A percentile compares a stretch with the other conserved stretches of the same genome.
phyloP scores from a whole-genome alignment of 139 green algal species.

The Chlamydomonas asymmetrica region DNA sequence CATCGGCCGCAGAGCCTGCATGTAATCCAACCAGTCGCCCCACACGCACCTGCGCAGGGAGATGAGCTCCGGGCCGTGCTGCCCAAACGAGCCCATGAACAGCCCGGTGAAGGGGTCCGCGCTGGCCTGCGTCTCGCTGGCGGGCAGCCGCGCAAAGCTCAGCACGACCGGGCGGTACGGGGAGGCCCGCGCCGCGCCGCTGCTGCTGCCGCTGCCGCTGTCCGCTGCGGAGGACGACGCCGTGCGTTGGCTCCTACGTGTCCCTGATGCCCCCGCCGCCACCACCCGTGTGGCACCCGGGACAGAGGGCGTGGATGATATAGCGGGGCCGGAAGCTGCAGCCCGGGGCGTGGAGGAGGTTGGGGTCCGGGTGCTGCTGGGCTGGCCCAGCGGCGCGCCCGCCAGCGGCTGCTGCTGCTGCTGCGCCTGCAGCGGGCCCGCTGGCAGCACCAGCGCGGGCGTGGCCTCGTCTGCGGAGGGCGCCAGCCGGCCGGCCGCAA shows the following conservation, averaged over 20 bases:
- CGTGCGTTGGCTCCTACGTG: not conserved
- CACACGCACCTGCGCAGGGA: too few species aligned
- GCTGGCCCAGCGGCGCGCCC: not conserved
- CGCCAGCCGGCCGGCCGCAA: conserved; percentile 13
- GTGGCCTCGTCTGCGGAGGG: conserved; percentile 15
- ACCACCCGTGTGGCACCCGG: not conserved
- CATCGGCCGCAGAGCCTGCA: too few species aligned
- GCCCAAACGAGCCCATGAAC: conserved; percentile 88
- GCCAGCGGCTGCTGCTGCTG: conserved; percentile 1
- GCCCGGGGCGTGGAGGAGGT: not conserved
- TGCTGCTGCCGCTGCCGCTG: not conserved
- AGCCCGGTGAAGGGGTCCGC: conserved; percentile 72
- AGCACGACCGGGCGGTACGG: not conserved
- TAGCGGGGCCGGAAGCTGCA: conserved; percentile 18
- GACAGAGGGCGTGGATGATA: conserved; percentile 18
- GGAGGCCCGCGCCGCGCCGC: not conserved
- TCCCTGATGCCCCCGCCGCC: not conserved
- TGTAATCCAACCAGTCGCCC: conserved; percentile 30
- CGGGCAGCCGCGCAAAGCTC: not conserved
- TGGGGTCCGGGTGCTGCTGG: not conserved
- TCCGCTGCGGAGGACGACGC: not conserved
- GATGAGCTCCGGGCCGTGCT: conserved; percentile 88
- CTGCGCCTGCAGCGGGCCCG: conserved; percentile 14
- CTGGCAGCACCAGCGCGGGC: not conserved
- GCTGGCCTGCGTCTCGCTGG: not conserved